Base-by-base conservation (phyloP, 306 rosid genomes). In the Begonia peltatifolia region DNA sequence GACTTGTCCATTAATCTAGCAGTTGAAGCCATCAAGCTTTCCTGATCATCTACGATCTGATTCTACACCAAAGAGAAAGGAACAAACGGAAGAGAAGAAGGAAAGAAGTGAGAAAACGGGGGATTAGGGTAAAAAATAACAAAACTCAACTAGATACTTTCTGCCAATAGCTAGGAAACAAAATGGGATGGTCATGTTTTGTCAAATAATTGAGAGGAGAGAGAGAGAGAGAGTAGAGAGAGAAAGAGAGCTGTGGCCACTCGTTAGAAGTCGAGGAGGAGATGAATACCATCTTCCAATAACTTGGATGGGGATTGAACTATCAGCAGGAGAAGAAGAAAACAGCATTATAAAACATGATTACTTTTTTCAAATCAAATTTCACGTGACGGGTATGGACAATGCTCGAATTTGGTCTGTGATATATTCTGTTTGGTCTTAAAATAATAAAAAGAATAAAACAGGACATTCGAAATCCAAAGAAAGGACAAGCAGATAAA, bases 131-230 rank as follows among this genome's bases (percentile, higher is more conserved):
- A 77, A 83, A 67, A 3, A 75, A 52, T 66, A 74, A 80, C 74
- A 70, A 59, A 52, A 69, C 65, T 50, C 62, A 49, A 7, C 64
- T 13, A 70, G 67, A 79, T 77, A 88, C 84, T 84, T 94, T 70
- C 46, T 78, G 79, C 95, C 93, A 84, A 88, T 60, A 61, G 83
- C 81, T 58, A 84, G 70, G 70, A 54, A 75, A 84, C 97, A 84
- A 84, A 69, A 25, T 64, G 74, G 68, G 71, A 47, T 25, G 72
- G 92, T 74, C 80, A 64, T 77, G 74, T 65, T 73, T 68, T 67
- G 76, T 73, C 79, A 69, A 83, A 90, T 85, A 80, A 82, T 89
- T 89, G 84, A 46, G 44, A 71, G 54, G 57, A 65, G 57, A 61
- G 75, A 78, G 62, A 61, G 60, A 30, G 36, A 30, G 38, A 7